phyloP scores from a whole-genome alignment of 108 stramenopile species.

The Nannochloropsis salina region DNA sequence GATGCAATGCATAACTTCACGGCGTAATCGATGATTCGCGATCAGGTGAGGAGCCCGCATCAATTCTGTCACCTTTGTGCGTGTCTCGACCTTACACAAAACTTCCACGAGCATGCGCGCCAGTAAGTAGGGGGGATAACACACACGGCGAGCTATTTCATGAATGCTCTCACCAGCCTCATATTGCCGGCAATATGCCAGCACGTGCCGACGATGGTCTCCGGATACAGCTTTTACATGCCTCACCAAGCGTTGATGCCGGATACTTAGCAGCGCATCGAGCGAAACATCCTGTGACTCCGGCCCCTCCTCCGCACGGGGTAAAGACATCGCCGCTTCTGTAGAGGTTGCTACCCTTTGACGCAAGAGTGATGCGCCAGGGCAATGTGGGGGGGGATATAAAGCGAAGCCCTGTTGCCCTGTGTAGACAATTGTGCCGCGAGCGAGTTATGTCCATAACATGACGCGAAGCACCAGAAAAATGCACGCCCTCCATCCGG shows the following conservation, averaged over 20 bases:
- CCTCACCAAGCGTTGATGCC: slow-evolving; percentile 8
- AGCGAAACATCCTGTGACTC: no score
- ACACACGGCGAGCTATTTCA: background rate
- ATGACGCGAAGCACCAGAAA: no score
- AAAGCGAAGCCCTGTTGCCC: no score
- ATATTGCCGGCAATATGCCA: background rate
- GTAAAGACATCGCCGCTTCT: no score
- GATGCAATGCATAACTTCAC: background rate
- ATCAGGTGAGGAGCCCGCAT: slow-evolving; percentile 3
- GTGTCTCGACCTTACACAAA: background rate
- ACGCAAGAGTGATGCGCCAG: no score
- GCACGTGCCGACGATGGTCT: slow-evolving; percentile 1
- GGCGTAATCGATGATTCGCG: background rate
- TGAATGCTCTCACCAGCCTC: slow-evolving; percentile 2
- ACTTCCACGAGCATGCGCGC: slow-evolving; percentile 16
- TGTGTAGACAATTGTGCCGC: no score
- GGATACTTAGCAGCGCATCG: background rate
- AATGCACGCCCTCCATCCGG: no score
- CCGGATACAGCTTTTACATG: background rate
- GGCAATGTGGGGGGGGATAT: no score
- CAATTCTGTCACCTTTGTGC: background rate
- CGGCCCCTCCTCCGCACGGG: no score
- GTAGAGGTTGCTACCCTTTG: no score
- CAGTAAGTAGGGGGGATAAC: slow-evolving; percentile 1
- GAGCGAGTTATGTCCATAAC: no score